phyloP scores from a whole-genome alignment of 2,329 filamentous ascomycete species.

The Polytolypa hystricis region DNA sequence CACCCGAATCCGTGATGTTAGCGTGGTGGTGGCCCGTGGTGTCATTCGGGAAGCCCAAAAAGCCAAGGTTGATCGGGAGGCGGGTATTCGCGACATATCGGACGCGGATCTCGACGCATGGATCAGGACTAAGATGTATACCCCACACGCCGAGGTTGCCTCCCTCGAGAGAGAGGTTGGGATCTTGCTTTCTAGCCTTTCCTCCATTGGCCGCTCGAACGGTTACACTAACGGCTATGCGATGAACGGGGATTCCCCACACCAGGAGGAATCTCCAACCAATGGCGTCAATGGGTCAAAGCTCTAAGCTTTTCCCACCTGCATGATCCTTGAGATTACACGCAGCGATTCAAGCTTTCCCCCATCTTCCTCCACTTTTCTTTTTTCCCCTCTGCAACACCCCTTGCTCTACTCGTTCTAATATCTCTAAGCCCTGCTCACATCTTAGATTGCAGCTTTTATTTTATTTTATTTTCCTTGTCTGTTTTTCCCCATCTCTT shows the following conservation, averaged over 20 bases:
- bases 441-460: too few species aligned
- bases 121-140: slow-evolving; percentile 41
- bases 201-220: slow-evolving; percentile 17
- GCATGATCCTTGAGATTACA: too few species aligned
- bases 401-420: too few species aligned
- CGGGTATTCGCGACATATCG: slow-evolving; percentile 31
- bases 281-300: slow-evolving; percentile 11
- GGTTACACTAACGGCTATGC: slow-evolving; percentile 4
- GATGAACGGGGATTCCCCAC: slow-evolving; percentile 5
- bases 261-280: too few species aligned
- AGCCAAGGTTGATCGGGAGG: slow-evolving; percentile 55
- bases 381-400: too few species aligned
- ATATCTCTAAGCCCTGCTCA: too few species aligned
- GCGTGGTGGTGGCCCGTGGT: slow-evolving; percentile 72
- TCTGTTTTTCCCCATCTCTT: too few species aligned
- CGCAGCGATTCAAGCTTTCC: neutral
- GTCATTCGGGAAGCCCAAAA: slow-evolving; percentile 86
- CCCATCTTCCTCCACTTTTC: neutral
- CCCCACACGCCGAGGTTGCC: slow-evolving; percentile 37
- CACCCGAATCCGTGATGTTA: slow-evolving; percentile 82
- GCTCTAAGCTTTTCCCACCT: slow-evolving; percentile 6
- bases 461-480: too few species aligned
- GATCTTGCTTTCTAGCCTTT: slow-evolving; percentile 22
- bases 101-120: slow-evolving; percentile 35
- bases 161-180: slow-evolving; percentile 37